These are phyloP conservation scores for Circinella umbellata DNA, from an alignment of 371 early-diverging fungal genomes.

Conservation along the genomic window DNA sequence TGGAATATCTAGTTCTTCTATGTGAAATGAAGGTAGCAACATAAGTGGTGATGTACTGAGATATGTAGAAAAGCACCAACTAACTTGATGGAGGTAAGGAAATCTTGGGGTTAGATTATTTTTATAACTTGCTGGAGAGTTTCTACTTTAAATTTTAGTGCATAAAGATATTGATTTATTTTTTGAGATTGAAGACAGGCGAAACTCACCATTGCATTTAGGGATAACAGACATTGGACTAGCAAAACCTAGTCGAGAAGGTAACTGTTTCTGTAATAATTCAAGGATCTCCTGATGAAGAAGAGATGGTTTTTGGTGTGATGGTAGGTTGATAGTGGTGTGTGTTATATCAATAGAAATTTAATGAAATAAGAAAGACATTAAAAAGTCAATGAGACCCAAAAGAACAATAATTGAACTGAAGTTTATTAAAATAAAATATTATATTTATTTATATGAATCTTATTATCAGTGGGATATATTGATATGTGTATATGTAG, in stretches of 20 bases:
- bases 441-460: too few relatives aligned
- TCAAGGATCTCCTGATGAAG: conserved; percentile 13
- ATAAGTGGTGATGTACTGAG: conserved; percentile 21
- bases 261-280: conserved; percentile 6
- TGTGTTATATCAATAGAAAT: too few relatives aligned
- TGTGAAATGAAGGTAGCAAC: conserved; percentile 27
- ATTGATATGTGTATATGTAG: too few relatives aligned
- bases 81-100: conserved; percentile 16
- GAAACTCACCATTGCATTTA: conserved; percentile 24
- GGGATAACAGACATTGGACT: conserved; percentile 28
- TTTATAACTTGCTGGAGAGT: conserved; percentile 20
- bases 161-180: conserved; percentile 19
- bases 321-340: not conserved
- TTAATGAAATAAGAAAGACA: too few relatives aligned
- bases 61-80: conserved; percentile 29
- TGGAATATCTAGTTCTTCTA: conserved; percentile 30
- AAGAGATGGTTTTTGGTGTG: not conserved
- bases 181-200: conserved; percentile 32
- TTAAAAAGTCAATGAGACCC: too few relatives aligned
- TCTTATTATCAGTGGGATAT: too few relatives aligned
- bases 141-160: conserved; percentile 34
- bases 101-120: conserved; percentile 26
- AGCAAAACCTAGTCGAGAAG: conserved; percentile 13
- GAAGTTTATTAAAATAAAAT: too few relatives aligned
- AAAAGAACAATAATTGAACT: too few relatives aligned